phyloP scores from a whole-genome alignment of 2,329 filamentous ascomycete species.

The Cytospora mali region DNA sequence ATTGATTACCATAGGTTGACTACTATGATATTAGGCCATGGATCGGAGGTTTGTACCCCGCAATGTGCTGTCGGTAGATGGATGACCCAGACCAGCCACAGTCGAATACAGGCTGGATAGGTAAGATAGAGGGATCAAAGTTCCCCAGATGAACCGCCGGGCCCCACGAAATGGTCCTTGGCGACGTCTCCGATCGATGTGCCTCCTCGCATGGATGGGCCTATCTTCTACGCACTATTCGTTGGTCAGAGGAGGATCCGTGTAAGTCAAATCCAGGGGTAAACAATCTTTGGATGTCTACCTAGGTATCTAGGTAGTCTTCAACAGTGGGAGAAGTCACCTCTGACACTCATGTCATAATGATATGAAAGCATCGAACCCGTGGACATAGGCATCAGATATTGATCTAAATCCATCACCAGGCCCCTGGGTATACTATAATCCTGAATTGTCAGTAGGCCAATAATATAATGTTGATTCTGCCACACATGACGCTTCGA shows the following conservation, averaged over 20 bases:
- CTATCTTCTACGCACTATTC: too few species aligned
- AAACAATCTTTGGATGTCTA: not conserved
- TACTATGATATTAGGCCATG: too few species aligned
- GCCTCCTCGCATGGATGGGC: too few species aligned
- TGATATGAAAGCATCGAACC: too few species aligned
- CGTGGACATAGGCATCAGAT: too few species aligned
- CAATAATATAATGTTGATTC: too few species aligned
- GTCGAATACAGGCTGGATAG: not conserved
- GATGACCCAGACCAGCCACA: not conserved
- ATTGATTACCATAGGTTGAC: not conserved
- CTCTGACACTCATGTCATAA: not conserved
- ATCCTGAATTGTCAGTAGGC: too few species aligned
- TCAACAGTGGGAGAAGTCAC: not conserved
- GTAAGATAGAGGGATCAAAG: not conserved
- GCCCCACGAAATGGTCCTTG: not conserved
- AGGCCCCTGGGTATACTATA: too few species aligned
- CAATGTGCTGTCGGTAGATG: slow-evolving; percentile 12
- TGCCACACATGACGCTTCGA: too few species aligned
- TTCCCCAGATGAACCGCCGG: not conserved
- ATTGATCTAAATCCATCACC: too few species aligned
- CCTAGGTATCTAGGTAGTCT: too few species aligned
- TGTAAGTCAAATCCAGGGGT: not conserved
- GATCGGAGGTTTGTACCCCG: slow-evolving; percentile 10
- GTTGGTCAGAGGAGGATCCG: not conserved
- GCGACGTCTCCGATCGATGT: not conserved